Percentiles rank a stretch among this genome's conserved stretches.
Conservation (phyloP, 1,284 basidiomycete genomes). For the Boletus sp. region DNA sequence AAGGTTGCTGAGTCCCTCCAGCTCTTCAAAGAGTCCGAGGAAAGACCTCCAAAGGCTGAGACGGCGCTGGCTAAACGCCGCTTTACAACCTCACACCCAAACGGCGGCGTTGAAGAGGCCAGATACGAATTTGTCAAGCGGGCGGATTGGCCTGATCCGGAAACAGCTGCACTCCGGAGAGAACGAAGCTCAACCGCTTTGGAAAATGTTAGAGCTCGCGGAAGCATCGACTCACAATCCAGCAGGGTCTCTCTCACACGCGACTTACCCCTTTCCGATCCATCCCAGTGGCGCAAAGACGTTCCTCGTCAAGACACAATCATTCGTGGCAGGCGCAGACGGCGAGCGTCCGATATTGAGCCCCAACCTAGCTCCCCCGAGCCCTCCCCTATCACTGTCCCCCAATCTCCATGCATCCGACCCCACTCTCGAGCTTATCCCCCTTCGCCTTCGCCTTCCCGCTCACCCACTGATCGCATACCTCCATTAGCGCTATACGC, state of each 20-base stretch:
- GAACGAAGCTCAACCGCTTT: slow-evolving; percentile 60
- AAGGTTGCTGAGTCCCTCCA: slow-evolving; percentile 77
- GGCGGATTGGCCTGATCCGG: slow-evolving; percentile 76
- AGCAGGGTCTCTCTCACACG: slow-evolving; percentile 32
- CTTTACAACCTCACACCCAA: slow-evolving; percentile 42
- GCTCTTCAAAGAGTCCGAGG: slow-evolving; percentile 71
- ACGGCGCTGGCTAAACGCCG: slow-evolving; percentile 35
- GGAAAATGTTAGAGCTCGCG: slow-evolving; percentile 51
- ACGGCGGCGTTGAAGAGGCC: slow-evolving; percentile 55
- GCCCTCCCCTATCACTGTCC: slow-evolving; percentile 18
- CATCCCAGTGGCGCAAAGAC: slow-evolving; percentile 50
- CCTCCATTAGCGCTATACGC: slow-evolving; percentile 31
- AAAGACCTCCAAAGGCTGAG: slow-evolving; percentile 31
- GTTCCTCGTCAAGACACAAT: slow-evolving; percentile 38
- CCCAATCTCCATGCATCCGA: slow-evolving; percentile 36
- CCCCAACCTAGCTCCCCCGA: slow-evolving; percentile 19
- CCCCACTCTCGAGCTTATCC: slow-evolving; percentile 43
- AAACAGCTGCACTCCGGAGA: slow-evolving; percentile 59
- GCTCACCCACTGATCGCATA: slow-evolving; percentile 38
- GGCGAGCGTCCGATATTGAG: slow-evolving; percentile 40
- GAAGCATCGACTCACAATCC: slow-evolving; percentile 36
- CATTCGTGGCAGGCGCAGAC: slow-evolving; percentile 57
- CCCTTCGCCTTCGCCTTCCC: slow-evolving; percentile 51
- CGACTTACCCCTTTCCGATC: slow-evolving; percentile 41
- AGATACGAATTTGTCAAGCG: slow-evolving; percentile 77